Evolutionary conservation across 352 stramenopile species (phyloP).

Genomic region (Pythium apleroticum): DNA sequence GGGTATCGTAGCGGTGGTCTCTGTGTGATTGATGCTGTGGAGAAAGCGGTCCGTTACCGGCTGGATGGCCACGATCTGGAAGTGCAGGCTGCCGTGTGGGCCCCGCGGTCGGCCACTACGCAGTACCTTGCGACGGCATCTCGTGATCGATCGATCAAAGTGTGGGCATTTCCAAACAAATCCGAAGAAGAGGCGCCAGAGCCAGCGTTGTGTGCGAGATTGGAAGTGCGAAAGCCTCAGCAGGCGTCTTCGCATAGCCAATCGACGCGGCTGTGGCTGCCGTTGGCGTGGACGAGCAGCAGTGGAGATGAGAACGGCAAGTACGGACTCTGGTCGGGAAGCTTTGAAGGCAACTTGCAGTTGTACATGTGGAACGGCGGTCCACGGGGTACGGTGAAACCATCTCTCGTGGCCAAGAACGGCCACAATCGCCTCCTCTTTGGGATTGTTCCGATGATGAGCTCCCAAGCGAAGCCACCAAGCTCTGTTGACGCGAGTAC

Average conservation of each 20-base stretch:
- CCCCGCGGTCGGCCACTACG: background rate
- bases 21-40: constrained; percentile 48
- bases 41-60: constrained; percentile 37
- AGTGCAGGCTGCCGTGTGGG: constrained; percentile 61
- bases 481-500: background rate
- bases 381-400: constrained; percentile 29
- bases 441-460: constrained; percentile 43
- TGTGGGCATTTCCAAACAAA: constrained; percentile 36
- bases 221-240: constrained; percentile 61
- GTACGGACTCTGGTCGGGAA: constrained; percentile 66
- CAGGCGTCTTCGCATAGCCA: constrained; percentile 64
- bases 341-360: constrained; percentile 64
- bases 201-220: constrained; percentile 17
- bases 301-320: background rate
- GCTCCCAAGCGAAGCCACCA: background rate
- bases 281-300: constrained; percentile 52
- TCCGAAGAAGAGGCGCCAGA: constrained; percentile 15
- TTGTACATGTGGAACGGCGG: constrained; percentile 51
- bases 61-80: constrained; percentile 72
- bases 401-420: constrained; percentile 49
- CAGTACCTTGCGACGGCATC: constrained; percentile 63
- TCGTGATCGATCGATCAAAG: constrained; percentile 65
- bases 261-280: constrained; percentile 69
- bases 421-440: constrained; percentile 69
- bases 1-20: constrained; percentile 70